Evolutionary conservation across 2,329 filamentous ascomycete species (phyloP), one percentile per base, ranked within the genome.

Genomic region (Penicillium palitans): DNA sequence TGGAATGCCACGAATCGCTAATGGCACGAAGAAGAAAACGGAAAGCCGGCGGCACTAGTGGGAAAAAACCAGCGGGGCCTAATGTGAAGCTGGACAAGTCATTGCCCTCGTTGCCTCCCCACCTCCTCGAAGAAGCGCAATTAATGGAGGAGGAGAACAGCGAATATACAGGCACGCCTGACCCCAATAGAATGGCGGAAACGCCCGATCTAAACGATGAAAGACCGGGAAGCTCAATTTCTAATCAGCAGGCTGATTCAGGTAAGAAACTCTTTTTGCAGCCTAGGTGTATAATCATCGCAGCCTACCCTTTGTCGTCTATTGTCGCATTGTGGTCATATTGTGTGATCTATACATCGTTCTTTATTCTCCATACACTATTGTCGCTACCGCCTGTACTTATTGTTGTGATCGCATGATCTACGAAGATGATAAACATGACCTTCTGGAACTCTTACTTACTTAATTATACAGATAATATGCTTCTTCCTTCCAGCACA

Each of bases 1-100:
- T 99, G 95, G 92, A 89, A 71, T 99, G 95, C 74, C 95, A 99
- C 72, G 95, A 99, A 77, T 95, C 91, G 29, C 79, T 99, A 53
- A 98, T 98, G 92, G 91, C 93, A 50, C 84, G 93, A 63, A 85
- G 93, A 64, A 85, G 91, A 70, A 97, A 98, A 79, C 70, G 85
- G 91, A 70, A 87, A 88, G 72, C 97, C 93, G 79, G 87, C 52
- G 81, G 84, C 42, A 29, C 69, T 67, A 59, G 48, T 45, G 48
- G 68, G 31, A 68, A 71, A 60, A 74, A 68, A 52, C 66, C 70
- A 66, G 60, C 61, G 12, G 84, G 87, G 4, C 61, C 69, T 12
- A 64, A 64, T 21, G 85, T 87, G 79, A 87, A 91, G 61, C 85
- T 90, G 40, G 93, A 99, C 73, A 98, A 98, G 75, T 96, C 92